Base-by-base conservation (phyloP, 2,329 filamentous ascomycete genomes). In the Diatrype stigma region DNA sequence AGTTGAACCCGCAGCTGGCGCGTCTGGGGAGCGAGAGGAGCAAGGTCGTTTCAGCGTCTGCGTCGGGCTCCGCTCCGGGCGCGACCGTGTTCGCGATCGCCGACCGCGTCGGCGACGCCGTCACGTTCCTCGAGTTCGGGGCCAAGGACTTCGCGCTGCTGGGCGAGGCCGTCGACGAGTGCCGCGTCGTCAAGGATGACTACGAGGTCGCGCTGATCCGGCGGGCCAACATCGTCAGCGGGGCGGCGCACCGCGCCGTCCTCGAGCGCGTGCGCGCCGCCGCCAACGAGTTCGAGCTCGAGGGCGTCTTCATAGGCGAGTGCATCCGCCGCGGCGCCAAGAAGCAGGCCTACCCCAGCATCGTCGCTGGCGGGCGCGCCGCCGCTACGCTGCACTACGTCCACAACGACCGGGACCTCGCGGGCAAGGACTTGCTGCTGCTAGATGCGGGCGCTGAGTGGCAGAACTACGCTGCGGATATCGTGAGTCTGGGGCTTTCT, bases 341-440 rank as follows among this genome's bases (percentile, higher is more conserved):
- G 65, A 84, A 94, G 61, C 90, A 95, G 75, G 86, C 93, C 1
- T 97, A 97, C 70, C 82, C 88, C 58, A 86, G 87, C 53, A 96
- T 97, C 62, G 84, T 94, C 17, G 93, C 90, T 0, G 82, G 82
- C 32, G 93, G 93, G 11, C 79, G 84, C 5, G 86, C 89, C 16
- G 92, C 88, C 0, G 89, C 91, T 5, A 94, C 90, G 1, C 78
- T 96, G 32, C 93, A 96, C 72, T 96, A 96, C 62, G 82, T 90
- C 22, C 82, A 86, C 63, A 96, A 96, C 67, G 77, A 91, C 56
- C 78, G 86, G 63, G 77, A 84, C 0, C 72, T 93, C 34, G 71
- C 73, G 1, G 83, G 82, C 42, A 91, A 93, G 71, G 81, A 89
- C 49, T 86, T 95, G 61, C 71, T 96, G 48, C 79, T 96, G 51